Evolutionary conservation across 2,329 filamentous ascomycete genomes (phyloP), one percentile per base, ranked within the genome.

Genomic region (Phialocephala sp.): DNA sequence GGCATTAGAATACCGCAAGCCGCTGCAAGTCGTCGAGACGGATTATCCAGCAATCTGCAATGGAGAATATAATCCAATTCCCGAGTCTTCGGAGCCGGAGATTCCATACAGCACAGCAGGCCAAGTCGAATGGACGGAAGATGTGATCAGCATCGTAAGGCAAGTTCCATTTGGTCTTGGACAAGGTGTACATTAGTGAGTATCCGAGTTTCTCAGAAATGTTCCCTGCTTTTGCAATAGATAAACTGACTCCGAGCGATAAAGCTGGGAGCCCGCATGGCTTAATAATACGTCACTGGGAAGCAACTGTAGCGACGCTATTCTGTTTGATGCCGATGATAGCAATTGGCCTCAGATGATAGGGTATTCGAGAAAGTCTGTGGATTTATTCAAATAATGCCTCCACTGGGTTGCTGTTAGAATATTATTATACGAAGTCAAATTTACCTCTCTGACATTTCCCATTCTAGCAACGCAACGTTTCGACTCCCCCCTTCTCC

Each of bases 11-110:
- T 92, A 88, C 79, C 81, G 82, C 15, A 92, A 92, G 77, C 82
- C 87, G 32, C 78, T 92, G 8, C 80, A 89, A 35, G 86, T 92
- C 3, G 88, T 87, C 0, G 90, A 93, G 78, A 89, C 85, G 0
- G 82, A 92, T 78, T 92, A 89, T 87, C 90, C 90, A 0, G 85
- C 82, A 0, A 83, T 82, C 5, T 92, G 90, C 73, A 82, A 81
- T n/a, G 87, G 88, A 0, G 77, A 77, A 4, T 85, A 84, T 66
- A 71, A 73, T 35, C 73, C 74, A 1, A 72, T 73, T 45, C 75
- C 76, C 0, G 60, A 67, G 39, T 70, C 76, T 60, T 74, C 72
- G 22, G 70, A 75, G 59, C 72, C 81, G 0, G 79, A 74, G 63
- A 90, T 91, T 64, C 87, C 89, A 0, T 87, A 91, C 71, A 85